These are phyloP conservation scores for Candida boleticola DNA, from an alignment of 805 yeast genomes.

Conservation along the genomic window DNA sequence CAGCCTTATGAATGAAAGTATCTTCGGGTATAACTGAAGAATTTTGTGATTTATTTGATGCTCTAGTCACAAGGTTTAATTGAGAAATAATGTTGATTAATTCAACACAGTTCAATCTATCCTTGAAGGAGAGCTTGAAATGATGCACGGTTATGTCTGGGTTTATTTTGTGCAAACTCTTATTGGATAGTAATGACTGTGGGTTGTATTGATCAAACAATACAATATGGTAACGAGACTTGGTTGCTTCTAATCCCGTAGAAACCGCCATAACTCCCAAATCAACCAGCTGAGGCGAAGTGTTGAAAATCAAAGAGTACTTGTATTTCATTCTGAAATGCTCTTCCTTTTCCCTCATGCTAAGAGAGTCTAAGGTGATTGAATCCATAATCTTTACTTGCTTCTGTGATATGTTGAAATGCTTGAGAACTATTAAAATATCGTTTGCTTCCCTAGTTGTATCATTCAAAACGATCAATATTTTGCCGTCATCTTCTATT, in stretches of 20 bases:
- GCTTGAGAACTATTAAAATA: conserved; percentile 30
- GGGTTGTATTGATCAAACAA: conserved; percentile 19
- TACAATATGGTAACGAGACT: conserved; percentile 21
- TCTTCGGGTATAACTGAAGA: too few species aligned
- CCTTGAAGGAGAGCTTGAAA: conserved; percentile 18
- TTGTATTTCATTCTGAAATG: conserved; percentile 15
- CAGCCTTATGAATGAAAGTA: neutral
- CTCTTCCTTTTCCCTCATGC: conserved; percentile 7
- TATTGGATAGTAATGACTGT: conserved; percentile 7
- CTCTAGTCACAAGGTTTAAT: conserved; percentile 5
- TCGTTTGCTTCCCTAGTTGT: conserved; percentile 33
- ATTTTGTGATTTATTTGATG: too few species aligned
- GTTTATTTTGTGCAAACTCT: conserved; percentile 2
- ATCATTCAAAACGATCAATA: conserved; percentile 30
- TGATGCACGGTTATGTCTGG: conserved; percentile 18
- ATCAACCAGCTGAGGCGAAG: conserved; percentile 12
- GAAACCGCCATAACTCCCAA: conserved; percentile 22
- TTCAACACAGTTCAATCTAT: conserved; percentile 17
- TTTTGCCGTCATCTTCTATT: conserved; percentile 6
- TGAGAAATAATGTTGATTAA: conserved; percentile 15
- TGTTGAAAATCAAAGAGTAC: conserved; percentile 22
- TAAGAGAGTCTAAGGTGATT: neutral
- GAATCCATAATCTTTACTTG: conserved; percentile 15
- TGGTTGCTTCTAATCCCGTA: conserved; percentile 27
- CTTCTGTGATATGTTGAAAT: conserved; percentile 18